Base-by-base conservation (phyloP, 257 asterid genomes). In the Coffea eugenioides region DNA sequence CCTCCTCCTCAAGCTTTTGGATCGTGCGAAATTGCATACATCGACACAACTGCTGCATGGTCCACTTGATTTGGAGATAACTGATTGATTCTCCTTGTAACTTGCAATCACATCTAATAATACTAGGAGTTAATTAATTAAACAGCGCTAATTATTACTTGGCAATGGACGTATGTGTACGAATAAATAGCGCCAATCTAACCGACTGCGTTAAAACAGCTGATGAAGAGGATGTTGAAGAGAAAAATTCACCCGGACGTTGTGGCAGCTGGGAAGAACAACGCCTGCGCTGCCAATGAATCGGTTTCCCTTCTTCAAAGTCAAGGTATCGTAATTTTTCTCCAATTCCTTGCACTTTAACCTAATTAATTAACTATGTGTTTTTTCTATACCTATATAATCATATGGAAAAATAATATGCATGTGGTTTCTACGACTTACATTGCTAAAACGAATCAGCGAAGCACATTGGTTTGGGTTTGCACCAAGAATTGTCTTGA, bases 191-290 rank as follows among this genome's bases (percentile, higher is more conserved):
- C 43, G 43, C 43, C 43, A 16, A 64, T 16, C 69, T 64, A 25
- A 64, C 27, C 39, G 7, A 25, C 69, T 11, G 1, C 27, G 41
- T 64, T 25, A 65, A 61, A 65, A 70, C 59, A 67, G 97, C 21
- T 91, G 87, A 83, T 91, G 87, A 82, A 91, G 69, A 88, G 83
- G 85, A 88, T 90, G 90, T 68, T 91, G 91, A 91, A 80, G 83
- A 89, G 83, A 80, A 92, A 92, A 89, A 83, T 92, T 79, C 96
- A 92, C 71, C 96, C 96, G 0, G 94, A 89, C 46, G 59, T 82
- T 56, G 88, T n/a, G 16, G 61, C 76, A 67, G 43, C 43, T 39
- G 75, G 69, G 45, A 85, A 83, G 75, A 67, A 71, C 45, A 9
- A 57, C 56, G 20, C 64, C 65, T 73, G 54, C 77, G 11, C 51